Evolutionary conservation across 2,329 filamentous ascomycete species (phyloP), one percentile per base, ranked within the genome.

Genomic region (Colletotrichum theobromicola): DNA sequence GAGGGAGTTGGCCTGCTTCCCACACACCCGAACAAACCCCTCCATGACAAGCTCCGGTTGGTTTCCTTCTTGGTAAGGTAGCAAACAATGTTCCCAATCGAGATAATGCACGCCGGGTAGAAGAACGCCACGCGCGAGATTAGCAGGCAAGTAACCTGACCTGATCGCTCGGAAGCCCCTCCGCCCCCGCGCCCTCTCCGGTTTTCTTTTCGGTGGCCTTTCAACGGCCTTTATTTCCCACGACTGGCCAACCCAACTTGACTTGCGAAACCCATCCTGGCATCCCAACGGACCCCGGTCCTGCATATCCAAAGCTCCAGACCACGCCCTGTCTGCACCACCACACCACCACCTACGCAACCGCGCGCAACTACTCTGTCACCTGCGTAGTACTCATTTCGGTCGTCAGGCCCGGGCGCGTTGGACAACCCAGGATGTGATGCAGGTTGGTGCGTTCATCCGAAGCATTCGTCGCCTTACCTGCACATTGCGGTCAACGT

Each of bases 1-100:
- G 72, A 74, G n/a, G 57, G 28, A 26, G 42, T 50, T 50, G 50
- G 37, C 60, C n/a, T 32, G 71, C 64, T 74, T 67, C 67, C 71
- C 72, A 71, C 72, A 71, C 67, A 61, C 72, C 28, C 72, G 72
- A 50, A 62, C 61, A 62, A 50, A 62, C 65, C 55, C 72, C 57
- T 67, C 70, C 62, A 72, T 72, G 68, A 64, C 62, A 72, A 72
- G 72, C 68, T 75, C 69, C 32, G 67, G 72, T 71, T 71, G 67
- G 72, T 53, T 66, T 72, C 62, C 67, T 50, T 42, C 50, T 34
- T 46, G 72, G 42, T 75, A 58, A 46, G 64, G 34, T 68, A 66
- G 63, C 68, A 75, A 75, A 75, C 72, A 71, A 37, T 46, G 28
- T 53, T 67, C 63, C 72, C 30, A 72, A 67, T 67, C 34, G 32